phyloP scores from a whole-genome alignment of 352 stramenopile genomes.

The Phytophthora pisi region DNA sequence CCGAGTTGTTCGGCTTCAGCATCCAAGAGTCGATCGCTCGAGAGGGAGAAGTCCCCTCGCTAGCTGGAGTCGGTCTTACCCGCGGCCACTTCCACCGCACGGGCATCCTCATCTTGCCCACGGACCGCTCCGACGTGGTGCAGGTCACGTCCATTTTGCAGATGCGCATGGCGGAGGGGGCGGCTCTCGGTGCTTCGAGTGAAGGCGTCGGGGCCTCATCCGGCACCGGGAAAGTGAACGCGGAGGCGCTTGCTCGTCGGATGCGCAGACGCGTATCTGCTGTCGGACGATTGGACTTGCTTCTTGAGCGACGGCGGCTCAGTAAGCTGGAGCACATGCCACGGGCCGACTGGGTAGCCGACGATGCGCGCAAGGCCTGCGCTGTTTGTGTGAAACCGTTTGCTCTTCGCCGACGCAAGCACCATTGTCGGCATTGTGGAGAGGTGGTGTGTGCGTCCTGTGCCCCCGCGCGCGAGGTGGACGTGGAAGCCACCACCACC shows the following conservation, averaged over 20 bases:
- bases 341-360: conserved; percentile 59
- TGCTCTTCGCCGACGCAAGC: conserved; percentile 58
- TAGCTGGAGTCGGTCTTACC: conserved; percentile 56
- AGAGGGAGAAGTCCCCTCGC: conserved; percentile 60
- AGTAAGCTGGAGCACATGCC: conserved; percentile 60
- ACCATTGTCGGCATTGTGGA: conserved; percentile 76
- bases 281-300: conserved; percentile 50
- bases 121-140: conserved; percentile 60
- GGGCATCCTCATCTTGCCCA: conserved; percentile 68
- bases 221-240: conserved; percentile 14
- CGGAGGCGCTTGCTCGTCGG: conserved; percentile 33
- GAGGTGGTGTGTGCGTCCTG: conserved; percentile 79
- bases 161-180: conserved; percentile 44
- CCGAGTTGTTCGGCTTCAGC: conserved; percentile 61
- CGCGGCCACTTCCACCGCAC: conserved; percentile 67
- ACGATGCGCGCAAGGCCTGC: conserved; percentile 61
- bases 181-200: conserved; percentile 13
- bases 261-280: conserved; percentile 56
- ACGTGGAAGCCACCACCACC: conserved; percentile 30
- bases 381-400: conserved; percentile 75
- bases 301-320: conserved; percentile 65
- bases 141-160: conserved; percentile 74
- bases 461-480: conserved; percentile 57
- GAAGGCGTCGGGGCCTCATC: conserved; percentile 28
- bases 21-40: conserved; percentile 72